Evolutionary conservation across 495 filamentous ascomycete genomes (phyloP), one percentile per base, ranked within the genome.

Genomic region (Neurospora sp.): DNA sequence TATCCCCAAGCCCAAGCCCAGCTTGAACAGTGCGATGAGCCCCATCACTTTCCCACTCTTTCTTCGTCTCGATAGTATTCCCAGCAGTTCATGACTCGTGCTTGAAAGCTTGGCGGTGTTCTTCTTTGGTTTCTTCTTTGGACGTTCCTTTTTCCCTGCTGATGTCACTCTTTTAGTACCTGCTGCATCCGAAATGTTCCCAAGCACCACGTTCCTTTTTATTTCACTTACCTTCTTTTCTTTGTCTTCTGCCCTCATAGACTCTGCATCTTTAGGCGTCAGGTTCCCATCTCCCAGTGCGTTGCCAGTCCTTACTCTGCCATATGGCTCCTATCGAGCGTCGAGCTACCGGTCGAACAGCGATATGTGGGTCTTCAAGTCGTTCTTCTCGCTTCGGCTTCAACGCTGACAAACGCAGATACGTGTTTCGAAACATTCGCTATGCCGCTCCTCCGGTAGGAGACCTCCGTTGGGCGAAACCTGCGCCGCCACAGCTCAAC

Each of bases 371-470:
- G 72, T 73, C 8, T 68, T 59, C 3, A 41, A 20, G 38, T 53
- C 10, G 35, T 40, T 8, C 14, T 16, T 31, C 37, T 17, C 20
- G 8, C 9, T 14, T 4, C 12, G 16, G 20, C n/a, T 59, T 45
- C 12, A 39, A 42, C 31, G 39, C 68, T 59, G 27, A 68, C 40
- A 35, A 3, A 4, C 10, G 73, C 31, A 81, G 79, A 35, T 88
- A 87, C 42, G 80, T 78, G 17, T 88, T 88, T 77, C 84, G 81
- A 61, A 90, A 89, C 70, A 88, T 90, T 72, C 83, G 88, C 1
- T 90, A 85, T 77, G 88, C 86, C 9, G 84, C 86, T 1, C 83
- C 85, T 14, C 87, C 88, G 0, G 83, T 85, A 3, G 87, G 86
- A 3, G 76, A 84, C 41, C 79, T 87, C n/a, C 82, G 88, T 37